A percentile compares a stretch with the other conserved stretches of the same genome.
Evolutionary conservation across 192 early-diverging fungal genomes (phyloP).

Genomic region (Backusella mclennaniae): DNA sequence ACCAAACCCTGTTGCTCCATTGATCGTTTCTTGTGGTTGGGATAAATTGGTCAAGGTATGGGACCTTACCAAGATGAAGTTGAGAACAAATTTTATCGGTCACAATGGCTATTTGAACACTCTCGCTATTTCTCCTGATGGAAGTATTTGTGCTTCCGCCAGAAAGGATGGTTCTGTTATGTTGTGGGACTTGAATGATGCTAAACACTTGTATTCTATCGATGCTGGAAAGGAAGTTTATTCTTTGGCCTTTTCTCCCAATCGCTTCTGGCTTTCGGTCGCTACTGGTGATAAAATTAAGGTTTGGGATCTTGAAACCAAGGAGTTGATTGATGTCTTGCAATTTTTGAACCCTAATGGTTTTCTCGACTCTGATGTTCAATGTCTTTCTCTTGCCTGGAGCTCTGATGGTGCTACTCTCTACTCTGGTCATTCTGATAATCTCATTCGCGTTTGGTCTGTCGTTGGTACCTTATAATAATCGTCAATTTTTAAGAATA

Average conservation of each 20-base stretch:
- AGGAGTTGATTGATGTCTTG: constrained; percentile 89
- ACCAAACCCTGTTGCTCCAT: constrained; percentile 93
- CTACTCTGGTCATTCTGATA: constrained; percentile 96
- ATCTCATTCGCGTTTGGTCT: constrained; percentile 76
- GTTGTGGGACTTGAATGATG: constrained; percentile 99
- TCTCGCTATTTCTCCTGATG: constrained; percentile 98
- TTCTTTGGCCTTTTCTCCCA: constrained; percentile 95
- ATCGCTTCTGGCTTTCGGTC: constrained; percentile 98
- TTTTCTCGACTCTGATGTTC: constrained; percentile 60
- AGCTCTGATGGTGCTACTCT: constrained; percentile 95
- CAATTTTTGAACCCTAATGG: constrained; percentile 63
- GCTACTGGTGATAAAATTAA: constrained; percentile 91
- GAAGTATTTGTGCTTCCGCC: constrained; percentile 98
- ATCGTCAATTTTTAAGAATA: neutral
- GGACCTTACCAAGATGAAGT: constrained; percentile 96
- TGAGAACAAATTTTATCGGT: constrained; percentile 98
- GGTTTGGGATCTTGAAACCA: constrained; percentile 99
- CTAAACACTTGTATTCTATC: constrained; percentile 98
- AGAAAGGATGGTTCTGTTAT: constrained; percentile 97
- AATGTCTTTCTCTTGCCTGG: constrained; percentile 97
- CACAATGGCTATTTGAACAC: constrained; percentile 97
- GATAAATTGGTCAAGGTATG: constrained; percentile 99
- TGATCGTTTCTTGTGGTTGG: constrained; percentile 97
- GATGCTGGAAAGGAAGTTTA: constrained; percentile 93
- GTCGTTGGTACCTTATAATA: constrained; percentile 25